Conservation (phyloP, 2,329 filamentous ascomycete species). For the Venturia nashicola region DNA sequence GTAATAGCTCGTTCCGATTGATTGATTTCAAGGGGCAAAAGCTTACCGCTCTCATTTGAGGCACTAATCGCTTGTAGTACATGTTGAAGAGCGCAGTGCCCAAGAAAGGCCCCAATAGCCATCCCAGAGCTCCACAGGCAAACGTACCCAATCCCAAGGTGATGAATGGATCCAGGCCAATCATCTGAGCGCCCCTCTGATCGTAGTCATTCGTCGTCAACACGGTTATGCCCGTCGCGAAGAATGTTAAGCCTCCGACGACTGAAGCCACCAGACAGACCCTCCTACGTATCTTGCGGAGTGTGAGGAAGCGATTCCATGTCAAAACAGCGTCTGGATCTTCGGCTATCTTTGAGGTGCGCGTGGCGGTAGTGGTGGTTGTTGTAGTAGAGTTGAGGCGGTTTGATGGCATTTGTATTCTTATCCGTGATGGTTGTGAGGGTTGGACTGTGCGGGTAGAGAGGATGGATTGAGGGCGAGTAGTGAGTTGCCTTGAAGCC, state of each 20-base stretch:
- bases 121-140: conserved; percentile 67
- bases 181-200: conserved; percentile 47
- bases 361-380: not conserved
- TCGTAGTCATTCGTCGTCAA: conserved; percentile 55
- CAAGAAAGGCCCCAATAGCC: conserved; percentile 74
- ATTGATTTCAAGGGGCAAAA: not conserved
- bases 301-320: conserved; percentile 88
- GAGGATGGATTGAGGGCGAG: not conserved
- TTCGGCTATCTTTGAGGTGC: not conserved
- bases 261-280: conserved; percentile 73
- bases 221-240: conserved; percentile 36
- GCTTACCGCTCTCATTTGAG: conserved; percentile 58
- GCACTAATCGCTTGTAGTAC: conserved; percentile 57
- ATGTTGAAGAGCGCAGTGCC: conserved; percentile 71
- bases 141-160: conserved; percentile 71
- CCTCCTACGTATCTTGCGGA: conserved; percentile 73
- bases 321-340: conserved; percentile 21
- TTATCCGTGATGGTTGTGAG: not conserved
- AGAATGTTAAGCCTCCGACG: conserved; percentile 48
- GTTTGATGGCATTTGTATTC: not conserved
- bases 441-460: not conserved
- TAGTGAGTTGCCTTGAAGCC: not conserved
- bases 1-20: not conserved
- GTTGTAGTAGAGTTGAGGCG: not conserved
- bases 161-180: conserved; percentile 80